These are phyloP conservation scores for Asterella californica DNA, from an alignment of 225 moss, liverwort and hornwort genomes.

Conservation along the genomic window DNA sequence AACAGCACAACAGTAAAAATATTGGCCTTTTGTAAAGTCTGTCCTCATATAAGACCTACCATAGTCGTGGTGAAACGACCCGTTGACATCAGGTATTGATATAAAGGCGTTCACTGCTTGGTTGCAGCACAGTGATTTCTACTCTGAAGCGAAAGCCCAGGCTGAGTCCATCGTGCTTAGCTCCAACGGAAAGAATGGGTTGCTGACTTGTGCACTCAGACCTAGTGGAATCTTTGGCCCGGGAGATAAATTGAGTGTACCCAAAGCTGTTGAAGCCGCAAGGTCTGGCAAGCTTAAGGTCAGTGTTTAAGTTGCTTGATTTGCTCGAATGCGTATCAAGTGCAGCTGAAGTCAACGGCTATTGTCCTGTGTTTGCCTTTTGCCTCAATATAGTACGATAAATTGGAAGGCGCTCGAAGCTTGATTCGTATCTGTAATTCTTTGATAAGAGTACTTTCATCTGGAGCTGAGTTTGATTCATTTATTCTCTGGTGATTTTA, in stretches of 20 bases:
- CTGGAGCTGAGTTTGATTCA: background rate
- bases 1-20: background rate
- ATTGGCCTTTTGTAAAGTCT: background rate
- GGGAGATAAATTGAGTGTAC: slow-evolving; percentile 67
- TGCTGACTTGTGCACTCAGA: slow-evolving; percentile 75
- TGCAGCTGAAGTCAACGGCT: background rate
- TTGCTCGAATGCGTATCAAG: background rate
- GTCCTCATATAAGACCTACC: background rate
- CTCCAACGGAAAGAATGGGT: slow-evolving; percentile 55
- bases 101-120: background rate
- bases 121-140: slow-evolving; percentile 62
- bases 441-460: background rate
- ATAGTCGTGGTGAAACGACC: background rate
- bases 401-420: background rate
- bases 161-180: slow-evolving; percentile 81
- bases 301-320: background rate
- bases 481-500: background rate
- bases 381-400: too few species aligned
- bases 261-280: slow-evolving; percentile 62
- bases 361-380: background rate
- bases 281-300: slow-evolving; percentile 61
- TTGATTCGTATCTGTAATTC: background rate
- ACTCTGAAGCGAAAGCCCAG: slow-evolving; percentile 83
- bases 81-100: background rate
- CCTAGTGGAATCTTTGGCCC: slow-evolving; percentile 97